phyloP scores from a whole-genome alignment of 2,329 filamentous ascomycete genomes.

The Pseudopithomyces maydicus region DNA sequence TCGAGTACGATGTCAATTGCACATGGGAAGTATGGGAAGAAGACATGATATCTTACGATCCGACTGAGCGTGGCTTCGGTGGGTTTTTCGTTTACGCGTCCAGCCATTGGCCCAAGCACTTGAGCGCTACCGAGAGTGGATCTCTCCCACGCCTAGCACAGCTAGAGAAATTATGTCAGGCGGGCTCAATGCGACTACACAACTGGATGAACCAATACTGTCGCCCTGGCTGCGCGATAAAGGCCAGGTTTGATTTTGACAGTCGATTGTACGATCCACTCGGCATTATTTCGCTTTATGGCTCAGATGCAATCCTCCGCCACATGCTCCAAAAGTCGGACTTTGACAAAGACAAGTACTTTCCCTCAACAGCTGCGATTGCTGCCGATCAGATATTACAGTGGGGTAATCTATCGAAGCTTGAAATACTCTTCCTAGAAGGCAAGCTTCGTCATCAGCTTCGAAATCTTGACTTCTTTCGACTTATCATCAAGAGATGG shows the following conservation, averaged over 20 bases:
- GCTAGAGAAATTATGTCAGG: slow-evolving; percentile 13
- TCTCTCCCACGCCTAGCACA: slow-evolving; percentile 9
- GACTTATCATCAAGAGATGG: slow-evolving; percentile 10
- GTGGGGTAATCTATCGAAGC: slow-evolving; percentile 14
- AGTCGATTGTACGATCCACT: slow-evolving; percentile 15
- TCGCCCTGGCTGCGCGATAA: slow-evolving; percentile 13
- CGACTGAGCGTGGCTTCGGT: slow-evolving; percentile 14
- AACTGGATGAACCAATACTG: slow-evolving; percentile 15
- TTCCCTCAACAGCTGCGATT: slow-evolving; percentile 7
- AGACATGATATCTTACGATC: slow-evolving; percentile 16
- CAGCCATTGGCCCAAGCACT: slow-evolving; percentile 16
- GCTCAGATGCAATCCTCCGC: slow-evolving; percentile 10
- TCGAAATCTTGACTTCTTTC: slow-evolving; percentile 12
- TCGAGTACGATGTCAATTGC: slow-evolving; percentile 14
- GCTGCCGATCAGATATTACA: slow-evolving; percentile 15
- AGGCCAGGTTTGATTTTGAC: slow-evolving; percentile 15
- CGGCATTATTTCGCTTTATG: slow-evolving; percentile 12
- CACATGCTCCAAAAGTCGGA: slow-evolving; percentile 12
- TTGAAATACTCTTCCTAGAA: slow-evolving; percentile 12
- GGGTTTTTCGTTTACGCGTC: slow-evolving; percentile 18
- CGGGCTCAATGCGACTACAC: slow-evolving; percentile 12
- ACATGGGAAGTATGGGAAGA: slow-evolving; percentile 17
- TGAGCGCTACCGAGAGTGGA: slow-evolving; percentile 7
- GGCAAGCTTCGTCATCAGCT: slow-evolving; percentile 10
- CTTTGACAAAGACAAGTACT: slow-evolving; percentile 10